Evolutionary conservation across 306 rosid genomes (phyloP), one percentile per base, ranked within the genome.

Genomic region (Mimosa bimucronata): DNA sequence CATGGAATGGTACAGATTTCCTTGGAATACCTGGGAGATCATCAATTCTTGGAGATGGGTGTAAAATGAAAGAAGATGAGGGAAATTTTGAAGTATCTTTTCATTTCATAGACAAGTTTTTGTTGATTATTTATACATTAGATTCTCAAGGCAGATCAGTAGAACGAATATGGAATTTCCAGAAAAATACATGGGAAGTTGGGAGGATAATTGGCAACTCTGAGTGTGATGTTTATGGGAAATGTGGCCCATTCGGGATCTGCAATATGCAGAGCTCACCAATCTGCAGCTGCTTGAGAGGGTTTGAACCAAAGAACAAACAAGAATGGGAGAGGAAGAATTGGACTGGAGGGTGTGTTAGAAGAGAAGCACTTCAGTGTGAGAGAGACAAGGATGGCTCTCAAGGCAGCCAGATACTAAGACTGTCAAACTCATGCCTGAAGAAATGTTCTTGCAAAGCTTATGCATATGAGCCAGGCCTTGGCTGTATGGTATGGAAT

Each of bases 361-460:
- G 69, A 15, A 64, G 41, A 18, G 11, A 28, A 12, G 69, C 19
- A 1, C 73, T 88, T 70, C 18, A 71, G 29, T 88, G 92, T 73
- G 73, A 66, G 80, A 78, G 19, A 62, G 25, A 3, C 1, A 83
- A 44, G 3, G 16, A 16, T 16, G 3, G 13, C 2, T 10, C 15
- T 60, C n/a, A 70, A 18, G 46, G 10, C 23, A 16, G 19, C n/a
- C 41, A 34, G 0, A 44, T 14, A 10, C 29, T 46, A 13, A 46
- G 46, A 76, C 3, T 14, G 23, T 9, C 1, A 21, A 64, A 64
- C 23, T 6, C 40, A 30, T 77, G 80, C 37, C 34, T 48, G 46
- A 5, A 65, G 37, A 30, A 65, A 7, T 77, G 80, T 28, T 77
- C 64, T 30, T 65, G 73, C 26, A 18, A 13, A 62, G 80, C 80